Evolutionary conservation across 2,329 filamentous ascomycete species (phyloP), one percentile per base, ranked within the genome.

Genomic region (Alternaria sp.): DNA sequence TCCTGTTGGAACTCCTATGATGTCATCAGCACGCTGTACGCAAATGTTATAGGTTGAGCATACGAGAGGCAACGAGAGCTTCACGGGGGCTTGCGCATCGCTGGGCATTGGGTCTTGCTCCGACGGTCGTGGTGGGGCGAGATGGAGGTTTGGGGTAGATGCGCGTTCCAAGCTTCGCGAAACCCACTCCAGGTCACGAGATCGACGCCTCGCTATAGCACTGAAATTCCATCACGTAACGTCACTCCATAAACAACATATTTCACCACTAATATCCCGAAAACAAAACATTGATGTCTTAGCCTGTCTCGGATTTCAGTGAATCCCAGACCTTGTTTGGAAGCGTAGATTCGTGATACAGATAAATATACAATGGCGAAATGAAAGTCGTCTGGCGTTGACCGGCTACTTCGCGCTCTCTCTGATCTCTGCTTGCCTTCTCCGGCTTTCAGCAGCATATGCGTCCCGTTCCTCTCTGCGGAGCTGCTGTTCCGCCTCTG

Each of bases 1-100:
- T 92, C 90, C 83, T 98, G 94, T 83, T 99, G 95, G 80, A 96
- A 99, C 85, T 93, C 85, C 83, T 87, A 68, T 73, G 69, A 64
- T 71, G 62, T 72, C 69, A 72, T 77, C 32, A 73, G 67, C 58
- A 60, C 54, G 45, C 20, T 16, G n/a, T 49, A 5, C 41, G 59
- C 8, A 51, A 43, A 18, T 8, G 14, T 28, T 18, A 20, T 68
- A 57, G 25, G n/a, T 32, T 11, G 30, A 16, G 68, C 80, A 64
- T 83, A 90, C 89, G 71, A 92, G 84, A 66, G 92, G 92, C 63
- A 94, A 85, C 63, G 92, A 94, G 67, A 94, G 86, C 83, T 93
- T 93, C 82, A 94, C 91, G 63, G 90, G 90, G 65, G 73, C 67
- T 71, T 74, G 75, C 60, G 79, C 79, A 79, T 81, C 78, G 72